Conservation (phyloP, 73 alveolate species). For the Tetrahymena thermophila region DNA sequence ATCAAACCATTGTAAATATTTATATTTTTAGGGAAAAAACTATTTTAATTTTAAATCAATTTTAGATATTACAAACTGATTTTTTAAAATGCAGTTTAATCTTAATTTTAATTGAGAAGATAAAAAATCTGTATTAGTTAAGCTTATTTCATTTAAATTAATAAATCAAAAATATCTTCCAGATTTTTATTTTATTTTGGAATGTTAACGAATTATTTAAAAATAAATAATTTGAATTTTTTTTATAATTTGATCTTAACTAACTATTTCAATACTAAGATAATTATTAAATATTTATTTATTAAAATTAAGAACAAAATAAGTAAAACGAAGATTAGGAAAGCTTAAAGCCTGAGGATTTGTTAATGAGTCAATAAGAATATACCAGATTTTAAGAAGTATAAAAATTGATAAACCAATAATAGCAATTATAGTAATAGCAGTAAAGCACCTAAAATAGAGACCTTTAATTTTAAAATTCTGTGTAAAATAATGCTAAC, state of each 20-base stretch:
- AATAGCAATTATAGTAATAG: background rate
- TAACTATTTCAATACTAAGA: no score
- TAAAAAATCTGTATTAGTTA: no score
- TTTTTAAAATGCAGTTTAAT: no score
- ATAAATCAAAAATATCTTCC: background rate
- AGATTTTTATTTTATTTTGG: background rate
- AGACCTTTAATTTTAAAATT: background rate
- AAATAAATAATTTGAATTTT: background rate
- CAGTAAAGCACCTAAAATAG: background rate
- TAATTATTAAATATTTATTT: no score
- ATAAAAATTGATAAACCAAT: background rate
- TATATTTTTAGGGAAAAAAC: no score
- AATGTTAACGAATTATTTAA: background rate
- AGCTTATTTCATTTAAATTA: no score
- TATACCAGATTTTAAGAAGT: background rate
- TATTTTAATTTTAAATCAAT: no score
- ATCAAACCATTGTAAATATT: background rate
- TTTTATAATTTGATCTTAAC: background rate
- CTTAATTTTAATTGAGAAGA: no score
- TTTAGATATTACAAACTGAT: no score
- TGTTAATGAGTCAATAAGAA: background rate
- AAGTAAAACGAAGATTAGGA: background rate
- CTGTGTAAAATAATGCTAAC: background rate
- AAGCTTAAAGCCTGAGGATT: background rate
- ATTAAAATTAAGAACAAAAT: background rate